Percentiles rank a stretch among this genome's conserved stretches.
These are phyloP conservation scores for Hypoxylon rubiginosum DNA, from an alignment of 2,329 filamentous ascomycete species.

Conservation along the genomic window DNA sequence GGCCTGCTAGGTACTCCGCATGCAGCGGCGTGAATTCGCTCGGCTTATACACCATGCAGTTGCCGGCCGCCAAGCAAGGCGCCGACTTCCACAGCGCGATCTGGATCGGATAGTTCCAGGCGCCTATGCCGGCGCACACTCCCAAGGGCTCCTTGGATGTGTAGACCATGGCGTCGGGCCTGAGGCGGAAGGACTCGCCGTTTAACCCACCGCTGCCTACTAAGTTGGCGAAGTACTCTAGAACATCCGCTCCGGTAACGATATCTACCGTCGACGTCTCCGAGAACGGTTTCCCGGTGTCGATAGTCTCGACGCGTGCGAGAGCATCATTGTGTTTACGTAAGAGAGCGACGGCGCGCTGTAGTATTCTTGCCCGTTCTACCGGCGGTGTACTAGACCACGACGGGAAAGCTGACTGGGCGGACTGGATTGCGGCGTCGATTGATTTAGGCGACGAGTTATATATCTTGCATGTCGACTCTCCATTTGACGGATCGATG, in stretches of 20 bases:
- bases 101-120: constrained; percentile 94
- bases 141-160: constrained; percentile 85
- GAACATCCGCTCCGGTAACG: constrained; percentile 83
- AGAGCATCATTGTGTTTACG: constrained; percentile 84
- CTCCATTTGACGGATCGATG: constrained; percentile 79
- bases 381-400: constrained; percentile 85
- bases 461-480: constrained; percentile 78
- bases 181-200: constrained; percentile 81
- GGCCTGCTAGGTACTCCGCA: constrained; percentile 78
- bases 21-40: constrained; percentile 91
- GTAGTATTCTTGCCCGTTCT: constrained; percentile 81
- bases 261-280: constrained; percentile 89
- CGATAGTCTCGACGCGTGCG: constrained; percentile 82
- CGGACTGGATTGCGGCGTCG: constrained; percentile 79
- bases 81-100: constrained; percentile 93
- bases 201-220: constrained; percentile 83
- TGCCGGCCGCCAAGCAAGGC: constrained; percentile 86
- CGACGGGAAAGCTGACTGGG: constrained; percentile 76
- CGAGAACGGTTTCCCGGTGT: constrained; percentile 87
- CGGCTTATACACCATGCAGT: constrained; percentile 92
- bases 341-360: constrained; percentile 79
- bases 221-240: constrained; percentile 88
- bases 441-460: constrained; percentile 76
- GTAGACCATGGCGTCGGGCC: constrained; percentile 84
- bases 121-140: constrained; percentile 88